A percentile compares a stretch with the other conserved stretches of the same genome.
Conservation (phyloP, 176 grass and related monocot species). For the Bromus sterilis region DNA sequence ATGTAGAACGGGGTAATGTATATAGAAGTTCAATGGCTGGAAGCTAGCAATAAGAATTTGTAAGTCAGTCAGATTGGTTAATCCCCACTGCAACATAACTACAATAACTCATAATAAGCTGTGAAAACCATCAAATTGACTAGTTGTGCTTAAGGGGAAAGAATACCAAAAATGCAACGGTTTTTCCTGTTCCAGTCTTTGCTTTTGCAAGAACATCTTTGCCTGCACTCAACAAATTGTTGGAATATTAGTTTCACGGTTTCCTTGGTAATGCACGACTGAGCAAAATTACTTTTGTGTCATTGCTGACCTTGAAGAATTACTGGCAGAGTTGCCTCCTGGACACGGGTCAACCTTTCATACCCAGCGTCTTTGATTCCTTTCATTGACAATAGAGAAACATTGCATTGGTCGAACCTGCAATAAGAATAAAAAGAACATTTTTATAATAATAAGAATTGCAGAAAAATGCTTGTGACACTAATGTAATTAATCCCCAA, state of each 20-base stretch:
- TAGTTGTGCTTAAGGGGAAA: constrained; percentile 1
- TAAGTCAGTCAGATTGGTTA: constrained; percentile 30
- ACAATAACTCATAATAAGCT: constrained; percentile 3
- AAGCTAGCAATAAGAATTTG: constrained; percentile 55
- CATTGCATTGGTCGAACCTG: constrained; percentile 64
- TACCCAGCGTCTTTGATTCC: constrained; percentile 63
- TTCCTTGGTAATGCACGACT: background rate
- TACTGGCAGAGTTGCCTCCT: constrained; percentile 58
- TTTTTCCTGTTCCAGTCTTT: constrained; percentile 98
- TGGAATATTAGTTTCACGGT: background rate
- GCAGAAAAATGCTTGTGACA: background rate
- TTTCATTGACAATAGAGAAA: constrained; percentile 47
- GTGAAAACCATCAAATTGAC: constrained; percentile 8
- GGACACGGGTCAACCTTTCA: constrained; percentile 67
- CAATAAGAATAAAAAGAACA: background rate
- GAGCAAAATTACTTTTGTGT: background rate
- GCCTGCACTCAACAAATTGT: constrained; percentile 40
- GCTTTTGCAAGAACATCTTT: constrained; percentile 99
- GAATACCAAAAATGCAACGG: constrained; percentile 94
- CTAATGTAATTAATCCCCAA: background rate
- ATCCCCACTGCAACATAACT: background rate
- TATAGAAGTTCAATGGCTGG: constrained; percentile 82
- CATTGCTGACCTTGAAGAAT: constrained; percentile 47
- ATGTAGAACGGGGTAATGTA: constrained; percentile 51
- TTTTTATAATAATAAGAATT: background rate